These are phyloP conservation scores for Epichloe uncinata DNA, from an alignment of 2,329 filamentous ascomycete genomes.

Conservation along the genomic window DNA sequence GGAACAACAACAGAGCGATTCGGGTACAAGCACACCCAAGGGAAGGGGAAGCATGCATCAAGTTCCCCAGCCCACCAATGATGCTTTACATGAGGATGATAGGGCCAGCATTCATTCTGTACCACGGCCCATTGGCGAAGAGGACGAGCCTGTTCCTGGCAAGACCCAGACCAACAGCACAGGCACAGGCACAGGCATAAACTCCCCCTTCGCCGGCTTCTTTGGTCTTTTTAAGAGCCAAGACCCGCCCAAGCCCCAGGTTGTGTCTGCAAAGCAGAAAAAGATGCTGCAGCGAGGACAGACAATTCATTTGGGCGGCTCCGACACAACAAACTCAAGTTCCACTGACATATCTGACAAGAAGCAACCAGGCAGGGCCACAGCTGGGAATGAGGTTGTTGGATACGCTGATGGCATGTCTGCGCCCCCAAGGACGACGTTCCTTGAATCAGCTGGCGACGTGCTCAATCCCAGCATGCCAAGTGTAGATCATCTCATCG, in stretches of 20 bases:
- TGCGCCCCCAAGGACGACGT: constrained; percentile 77
- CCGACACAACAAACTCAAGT: constrained; percentile 11
- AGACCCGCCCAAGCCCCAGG: constrained; percentile 34
- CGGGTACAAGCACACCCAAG: constrained; percentile 22
- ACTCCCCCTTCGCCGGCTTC: constrained; percentile 42
- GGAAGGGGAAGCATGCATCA: constrained; percentile 29
- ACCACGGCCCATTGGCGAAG: constrained; percentile 16
- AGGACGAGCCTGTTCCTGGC: constrained; percentile 13
- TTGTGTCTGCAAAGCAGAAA: constrained; percentile 44
- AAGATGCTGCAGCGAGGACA: constrained; percentile 69
- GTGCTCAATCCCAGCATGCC: constrained; percentile 83
- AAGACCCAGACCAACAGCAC: constrained; percentile 10
- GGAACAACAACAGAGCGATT: constrained; percentile 14
- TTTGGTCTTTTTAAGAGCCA: constrained; percentile 61
- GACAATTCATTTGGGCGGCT: constrained; percentile 37
- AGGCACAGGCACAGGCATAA: constrained; percentile 12
- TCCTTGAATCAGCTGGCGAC: constrained; percentile 92
- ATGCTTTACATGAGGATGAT: constrained; percentile 56
- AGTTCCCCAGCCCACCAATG: constrained; percentile 57
- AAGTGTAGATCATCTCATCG: constrained; percentile 64
- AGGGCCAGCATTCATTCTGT: constrained; percentile 40
- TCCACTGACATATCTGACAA: constrained; percentile 8
- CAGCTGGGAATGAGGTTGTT: constrained; percentile 35
- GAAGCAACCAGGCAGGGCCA: constrained; percentile 24
- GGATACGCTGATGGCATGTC: constrained; percentile 34